Percentiles rank a stretch among this genome's conserved stretches.
Evolutionary conservation across 352 stramenopile species (phyloP).

Genomic region (Pythium biforme): DNA sequence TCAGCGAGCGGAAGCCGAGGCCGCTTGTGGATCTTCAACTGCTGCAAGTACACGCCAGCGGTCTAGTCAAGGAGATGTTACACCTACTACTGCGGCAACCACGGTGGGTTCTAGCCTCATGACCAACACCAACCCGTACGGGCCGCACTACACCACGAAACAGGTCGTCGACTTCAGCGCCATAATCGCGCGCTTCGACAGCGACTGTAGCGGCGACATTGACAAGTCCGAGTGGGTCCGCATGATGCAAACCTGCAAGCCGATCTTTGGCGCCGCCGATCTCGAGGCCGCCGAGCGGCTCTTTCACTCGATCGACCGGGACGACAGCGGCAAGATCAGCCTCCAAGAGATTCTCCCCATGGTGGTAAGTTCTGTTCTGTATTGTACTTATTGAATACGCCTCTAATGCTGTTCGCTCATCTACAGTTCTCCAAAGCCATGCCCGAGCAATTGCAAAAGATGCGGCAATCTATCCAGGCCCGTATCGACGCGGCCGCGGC

Average conservation of each 20-base stretch:
- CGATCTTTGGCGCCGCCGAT: conserved; percentile 22
- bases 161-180: conserved; percentile 57
- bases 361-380: conserved; percentile 32
- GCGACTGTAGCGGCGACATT: conserved; percentile 56
- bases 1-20: background rate
- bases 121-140: conserved; percentile 40
- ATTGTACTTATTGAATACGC: conserved; percentile 8
- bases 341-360: conserved; percentile 46
- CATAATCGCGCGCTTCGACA: conserved; percentile 48
- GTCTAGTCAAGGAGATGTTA: background rate
- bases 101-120: background rate
- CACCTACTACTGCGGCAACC: background rate
- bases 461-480: conserved; percentile 34
- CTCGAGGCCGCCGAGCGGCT: conserved; percentile 38
- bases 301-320: conserved; percentile 49
- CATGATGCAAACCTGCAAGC: conserved; percentile 37
- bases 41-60: background rate
- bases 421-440: conserved; percentile 49
- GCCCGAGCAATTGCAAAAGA: conserved; percentile 47
- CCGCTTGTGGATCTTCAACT: background rate
- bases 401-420: conserved; percentile 1
- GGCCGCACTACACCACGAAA: conserved; percentile 55
- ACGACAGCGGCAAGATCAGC: conserved; percentile 53
- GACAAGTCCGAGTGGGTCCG: conserved; percentile 54
- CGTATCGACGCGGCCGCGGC: conserved; percentile 9